Conservation (phyloP, 345 rosid genomes). For the Trapa incisa region DNA sequence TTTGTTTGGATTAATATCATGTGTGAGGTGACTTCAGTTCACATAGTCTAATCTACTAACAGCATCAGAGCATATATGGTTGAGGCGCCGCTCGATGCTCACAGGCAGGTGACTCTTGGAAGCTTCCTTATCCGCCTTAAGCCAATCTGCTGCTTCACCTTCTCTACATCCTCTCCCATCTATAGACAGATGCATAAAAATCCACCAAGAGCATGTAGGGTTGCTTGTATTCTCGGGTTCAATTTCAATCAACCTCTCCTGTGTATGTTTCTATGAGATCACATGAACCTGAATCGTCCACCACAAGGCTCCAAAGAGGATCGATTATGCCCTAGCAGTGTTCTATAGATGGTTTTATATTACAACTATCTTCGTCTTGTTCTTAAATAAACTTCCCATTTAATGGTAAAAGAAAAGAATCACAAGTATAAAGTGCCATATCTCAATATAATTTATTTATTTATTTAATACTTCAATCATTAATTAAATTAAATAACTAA, state of each 20-base stretch:
- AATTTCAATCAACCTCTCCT: conserved; percentile 35
- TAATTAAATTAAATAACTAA: too few species aligned
- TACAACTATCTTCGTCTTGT: too few species aligned
- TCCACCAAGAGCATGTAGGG: conserved; percentile 33
- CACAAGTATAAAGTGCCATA: too few species aligned
- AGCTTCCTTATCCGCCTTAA: conserved; percentile 23
- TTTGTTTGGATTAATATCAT: neutral
- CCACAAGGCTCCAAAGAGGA: conserved; percentile 41
- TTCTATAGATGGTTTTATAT: conserved; percentile 24
- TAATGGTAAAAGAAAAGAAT: too few species aligned
- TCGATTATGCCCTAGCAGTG: conserved; percentile 45
- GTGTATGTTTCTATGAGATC: conserved; percentile 32
- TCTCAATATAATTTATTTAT: too few species aligned
- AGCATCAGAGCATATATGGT: neutral
- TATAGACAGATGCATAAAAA: conserved; percentile 35
- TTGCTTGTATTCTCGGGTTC: conserved; percentile 46
- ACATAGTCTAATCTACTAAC: neutral
- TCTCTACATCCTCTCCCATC: conserved; percentile 44
- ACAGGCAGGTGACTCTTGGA: conserved; percentile 46
- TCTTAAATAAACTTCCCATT: too few species aligned
- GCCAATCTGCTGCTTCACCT: conserved; percentile 28
- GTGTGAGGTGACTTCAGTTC: too few species aligned
- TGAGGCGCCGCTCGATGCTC: neutral
- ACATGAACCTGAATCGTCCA: conserved; percentile 11
- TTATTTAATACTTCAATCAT: too few species aligned